Percentiles rank a stretch among this genome's conserved stretches.
Evolutionary conservation across 83 land plant genomes (phyloP).

Genomic region (Picea engelmannii): DNA sequence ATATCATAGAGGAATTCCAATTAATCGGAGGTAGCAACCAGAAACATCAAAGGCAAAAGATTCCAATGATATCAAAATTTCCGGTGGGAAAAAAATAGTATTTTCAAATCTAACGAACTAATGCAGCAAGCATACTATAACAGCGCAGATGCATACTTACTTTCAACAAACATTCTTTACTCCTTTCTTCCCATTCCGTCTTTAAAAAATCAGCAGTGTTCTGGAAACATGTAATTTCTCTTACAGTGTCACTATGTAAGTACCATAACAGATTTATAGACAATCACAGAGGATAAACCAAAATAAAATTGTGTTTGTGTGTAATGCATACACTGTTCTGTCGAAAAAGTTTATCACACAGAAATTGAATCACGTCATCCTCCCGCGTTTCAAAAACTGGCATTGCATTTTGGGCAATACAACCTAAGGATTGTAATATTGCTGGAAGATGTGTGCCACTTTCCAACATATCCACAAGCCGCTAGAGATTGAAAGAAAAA

Average conservation of each 20-base stretch:
- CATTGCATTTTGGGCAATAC: constrained; percentile 81
- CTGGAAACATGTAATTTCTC: constrained; percentile 22
- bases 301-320: neutral
- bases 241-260: neutral
- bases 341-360: constrained; percentile 47
- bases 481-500: constrained; percentile 33
- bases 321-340: constrained; percentile 38
- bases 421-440: constrained; percentile 78
- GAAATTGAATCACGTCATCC: constrained; percentile 66
- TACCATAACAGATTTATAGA: neutral
- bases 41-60: neutral
- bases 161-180: constrained; percentile 62
- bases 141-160: constrained; percentile 23
- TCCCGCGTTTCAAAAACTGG: constrained; percentile 90
- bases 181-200: constrained; percentile 50
- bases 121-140: neutral
- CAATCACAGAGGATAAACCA: neutral
- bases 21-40: neutral
- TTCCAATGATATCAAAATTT: neutral
- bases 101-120: neutral
- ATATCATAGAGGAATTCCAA: neutral
- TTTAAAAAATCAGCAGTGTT: constrained; percentile 19
- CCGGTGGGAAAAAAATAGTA: neutral
- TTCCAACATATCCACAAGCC: constrained; percentile 71
- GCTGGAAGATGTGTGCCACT: constrained; percentile 67